Evolutionary conservation across 169 alveolate genomes (phyloP).

Genomic region (Plasmodium coatneyi): DNA sequence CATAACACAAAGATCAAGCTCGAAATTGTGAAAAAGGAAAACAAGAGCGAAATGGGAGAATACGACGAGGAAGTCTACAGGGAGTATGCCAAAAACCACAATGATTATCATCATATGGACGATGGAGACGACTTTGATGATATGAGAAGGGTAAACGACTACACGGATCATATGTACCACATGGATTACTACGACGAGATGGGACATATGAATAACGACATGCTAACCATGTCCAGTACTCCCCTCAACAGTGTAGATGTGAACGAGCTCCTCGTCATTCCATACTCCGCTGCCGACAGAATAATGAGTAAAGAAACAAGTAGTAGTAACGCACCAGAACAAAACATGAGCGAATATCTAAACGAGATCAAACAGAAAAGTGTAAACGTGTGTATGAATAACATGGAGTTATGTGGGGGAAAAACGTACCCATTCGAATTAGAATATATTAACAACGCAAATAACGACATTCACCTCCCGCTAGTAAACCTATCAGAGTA

Average conservation of each 20-base stretch:
- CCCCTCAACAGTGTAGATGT: constrained; percentile 16
- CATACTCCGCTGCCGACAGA: constrained; percentile 36
- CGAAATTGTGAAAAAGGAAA: neutral
- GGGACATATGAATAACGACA: neutral
- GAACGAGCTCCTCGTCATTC: constrained; percentile 60
- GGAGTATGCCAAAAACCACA: neutral
- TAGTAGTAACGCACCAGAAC: neutral
- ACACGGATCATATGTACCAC: neutral
- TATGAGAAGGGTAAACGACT: neutral
- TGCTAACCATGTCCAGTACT: neutral
- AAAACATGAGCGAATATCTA: constrained; percentile 13
- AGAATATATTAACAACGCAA: constrained; percentile 28
- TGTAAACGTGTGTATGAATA: constrained; percentile 33
- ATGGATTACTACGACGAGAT: constrained; percentile 29
- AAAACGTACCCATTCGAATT: constrained; percentile 68
- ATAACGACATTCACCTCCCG: constrained; percentile 47
- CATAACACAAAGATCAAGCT: neutral
- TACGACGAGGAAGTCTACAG: constrained; percentile 19
- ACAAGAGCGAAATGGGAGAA: constrained; percentile 9
- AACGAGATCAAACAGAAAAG: constrained; percentile 61
- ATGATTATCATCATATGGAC: neutral
- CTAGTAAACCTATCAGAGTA: constrained; percentile 50
- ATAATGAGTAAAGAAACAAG: constrained; percentile 19
- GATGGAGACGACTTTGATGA: neutral
- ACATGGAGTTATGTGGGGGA: constrained; percentile 66